A percentile compares a stretch with the other conserved stretches of the same genome.
Evolutionary conservation across 2,329 filamentous ascomycete species (phyloP).

Genomic region (Aspergillus intermedius): DNA sequence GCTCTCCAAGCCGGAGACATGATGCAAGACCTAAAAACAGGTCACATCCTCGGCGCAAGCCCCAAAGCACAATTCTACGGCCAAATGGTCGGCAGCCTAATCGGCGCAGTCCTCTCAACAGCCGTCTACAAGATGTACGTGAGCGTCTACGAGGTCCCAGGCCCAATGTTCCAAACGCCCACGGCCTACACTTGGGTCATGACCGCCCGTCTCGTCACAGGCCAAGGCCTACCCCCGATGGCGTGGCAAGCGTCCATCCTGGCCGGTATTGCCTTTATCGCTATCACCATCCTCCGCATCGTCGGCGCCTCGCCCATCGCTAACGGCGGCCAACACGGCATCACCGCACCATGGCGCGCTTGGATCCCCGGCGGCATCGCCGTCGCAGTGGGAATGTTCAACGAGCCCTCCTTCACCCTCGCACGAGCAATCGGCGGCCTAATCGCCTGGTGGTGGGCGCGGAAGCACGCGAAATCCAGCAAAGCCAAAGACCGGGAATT

Average conservation of each 20-base stretch:
- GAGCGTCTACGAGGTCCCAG: constrained; percentile 79
- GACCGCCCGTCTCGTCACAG: constrained; percentile 86
- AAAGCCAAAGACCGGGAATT: neutral
- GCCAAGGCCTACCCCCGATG: constrained; percentile 77
- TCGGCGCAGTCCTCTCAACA: constrained; percentile 79
- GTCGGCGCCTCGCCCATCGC: constrained; percentile 35
- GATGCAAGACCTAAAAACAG: constrained; percentile 95
- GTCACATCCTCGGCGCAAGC: constrained; percentile 82
- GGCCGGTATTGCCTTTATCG: constrained; percentile 67
- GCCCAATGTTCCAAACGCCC: constrained; percentile 84
- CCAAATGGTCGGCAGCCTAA: constrained; percentile 81
- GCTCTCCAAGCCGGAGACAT: constrained; percentile 93
- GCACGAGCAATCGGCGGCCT: constrained; percentile 76
- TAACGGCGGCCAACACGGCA: constrained; percentile 24
- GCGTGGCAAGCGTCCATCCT: constrained; percentile 72
- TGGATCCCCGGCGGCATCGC: constrained; percentile 89
- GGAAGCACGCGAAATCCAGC: constrained; percentile 30
- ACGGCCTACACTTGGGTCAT: constrained; percentile 98
- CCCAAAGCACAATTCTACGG: constrained; percentile 96
- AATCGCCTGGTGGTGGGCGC: constrained; percentile 70
- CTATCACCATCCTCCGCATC: constrained; percentile 66
- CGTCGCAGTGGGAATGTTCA: constrained; percentile 97
- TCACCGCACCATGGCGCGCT: constrained; percentile 56
- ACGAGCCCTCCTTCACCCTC: constrained; percentile 90
- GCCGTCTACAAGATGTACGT: constrained; percentile 87